Conservation (phyloP, 208 protist genomes). For the Wallacemonas sp. region DNA sequence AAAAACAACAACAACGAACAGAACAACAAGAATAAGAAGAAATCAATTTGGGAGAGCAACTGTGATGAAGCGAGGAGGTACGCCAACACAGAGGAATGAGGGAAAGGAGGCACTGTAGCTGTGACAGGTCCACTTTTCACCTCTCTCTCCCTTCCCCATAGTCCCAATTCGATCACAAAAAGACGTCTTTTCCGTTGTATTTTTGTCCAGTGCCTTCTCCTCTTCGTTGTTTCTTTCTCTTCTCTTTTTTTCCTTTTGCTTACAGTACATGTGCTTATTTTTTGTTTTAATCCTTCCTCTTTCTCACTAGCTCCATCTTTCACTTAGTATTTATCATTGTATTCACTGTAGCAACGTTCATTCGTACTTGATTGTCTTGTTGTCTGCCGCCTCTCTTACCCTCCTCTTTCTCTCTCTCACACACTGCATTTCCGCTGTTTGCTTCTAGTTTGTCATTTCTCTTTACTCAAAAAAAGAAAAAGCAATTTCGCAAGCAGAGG, state of each 20-base stretch:
- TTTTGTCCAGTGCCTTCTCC: not conserved
- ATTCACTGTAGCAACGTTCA: too few relatives aligned
- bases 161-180: too few relatives aligned
- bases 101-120: too few relatives aligned
- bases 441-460: too few relatives aligned
- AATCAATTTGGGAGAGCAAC: not conserved
- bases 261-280: not conserved
- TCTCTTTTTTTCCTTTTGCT: conserved; percentile 6
- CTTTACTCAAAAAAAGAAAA: too few relatives aligned
- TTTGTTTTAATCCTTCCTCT: not conserved
- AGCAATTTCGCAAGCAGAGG: too few relatives aligned
- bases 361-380: conserved; percentile 2
- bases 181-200: not conserved
- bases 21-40: conserved; percentile 9
- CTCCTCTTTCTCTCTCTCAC: not conserved
- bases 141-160: not conserved
- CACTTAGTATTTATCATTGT: too few relatives aligned
- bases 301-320: conserved; percentile 18
- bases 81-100: too few relatives aligned
- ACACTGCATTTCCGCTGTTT: too few relatives aligned
- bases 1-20: conserved; percentile 11
- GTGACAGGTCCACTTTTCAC: too few relatives aligned
- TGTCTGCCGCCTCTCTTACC: not conserved
- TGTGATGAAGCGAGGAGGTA: not conserved
- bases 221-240: conserved; percentile 5